Base-by-base conservation (phyloP, 2,329 filamentous ascomycete genomes). In the Pyrenochaeta sp. region DNA sequence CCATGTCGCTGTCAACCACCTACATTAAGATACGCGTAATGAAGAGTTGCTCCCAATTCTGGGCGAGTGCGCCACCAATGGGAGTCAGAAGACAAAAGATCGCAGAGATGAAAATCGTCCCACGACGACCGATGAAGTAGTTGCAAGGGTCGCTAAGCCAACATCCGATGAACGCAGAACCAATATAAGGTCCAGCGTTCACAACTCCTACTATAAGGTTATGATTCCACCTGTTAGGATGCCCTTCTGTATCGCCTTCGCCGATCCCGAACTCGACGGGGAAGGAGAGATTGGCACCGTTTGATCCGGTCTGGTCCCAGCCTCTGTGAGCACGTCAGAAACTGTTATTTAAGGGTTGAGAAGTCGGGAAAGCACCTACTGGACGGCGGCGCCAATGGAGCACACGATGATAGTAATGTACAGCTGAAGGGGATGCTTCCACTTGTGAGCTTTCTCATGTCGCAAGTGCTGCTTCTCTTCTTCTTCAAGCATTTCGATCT, bases 371-470 rank as follows among this genome's bases (percentile, higher is more conserved):
- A 19, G 19, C 19, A 19, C 19, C 19, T 19, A 19, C 19, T 78
- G 73, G 22, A 90, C 86, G 15, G 87, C 87, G 8, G 88, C 88
- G 48, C 86, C 88, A 54, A 90, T 86, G 24, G 88, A 90, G 74
- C 87, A 89, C 24, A 86, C 84, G 12, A 86, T 78, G 61, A 91
- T 88, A 44, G 88, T 90, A 57, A 88, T 79, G 74, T 87, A 88
- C 2, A 91, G 80, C 22, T 82, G 81, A 62, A 67, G 78, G 0
- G 89, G 88, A 39, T 77, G 73, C n/a, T 77, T 65, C 48, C 89
- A 91, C 68, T 87, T 88, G 79, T 91, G 87, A 24, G 84, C 77
- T 28, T 83, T 80, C 72, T 91, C 89, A 46, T 86, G 78, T 22
- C 79, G 79, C n/a, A 93, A 80, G 12, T 80, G 81, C 9, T 83